Percentiles rank a stretch among this genome's conserved stretches.
Evolutionary conservation across 208 protist genomes (phyloP).

Genomic region (Wallacemonas sp.): DNA sequence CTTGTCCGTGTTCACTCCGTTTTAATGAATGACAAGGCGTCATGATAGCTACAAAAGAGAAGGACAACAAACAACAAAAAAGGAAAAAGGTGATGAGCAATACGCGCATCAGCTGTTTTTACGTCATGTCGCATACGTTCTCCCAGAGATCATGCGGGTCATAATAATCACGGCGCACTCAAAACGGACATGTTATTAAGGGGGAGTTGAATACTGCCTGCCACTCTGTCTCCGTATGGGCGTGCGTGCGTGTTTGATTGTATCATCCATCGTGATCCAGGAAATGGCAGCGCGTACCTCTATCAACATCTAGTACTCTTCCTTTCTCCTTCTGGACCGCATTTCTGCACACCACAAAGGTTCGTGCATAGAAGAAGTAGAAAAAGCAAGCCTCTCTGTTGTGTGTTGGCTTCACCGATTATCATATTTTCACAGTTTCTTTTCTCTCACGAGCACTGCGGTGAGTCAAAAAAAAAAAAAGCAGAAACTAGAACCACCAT

Average conservation of each 20-base stretch:
- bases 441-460: background rate
- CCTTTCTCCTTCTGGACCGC: background rate
- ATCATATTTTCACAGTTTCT: background rate
- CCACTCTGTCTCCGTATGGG: background rate
- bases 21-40: too few species aligned
- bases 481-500: conserved; percentile 19
- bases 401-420: background rate
- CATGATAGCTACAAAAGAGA: too few species aligned
- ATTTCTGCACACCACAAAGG: background rate
- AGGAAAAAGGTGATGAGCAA: too few species aligned
- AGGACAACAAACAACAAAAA: too few species aligned
- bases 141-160: too few species aligned
- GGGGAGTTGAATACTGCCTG: background rate
- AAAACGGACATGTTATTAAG: background rate
- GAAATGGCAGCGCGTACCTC: too few species aligned
- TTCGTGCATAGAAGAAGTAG: background rate
- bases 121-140: too few species aligned
- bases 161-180: background rate
- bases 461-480: conserved; percentile 6
- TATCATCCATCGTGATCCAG: too few species aligned
- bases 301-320: too few species aligned
- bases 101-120: too few species aligned
- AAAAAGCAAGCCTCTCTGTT: background rate
- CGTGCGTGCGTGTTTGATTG: background rate
- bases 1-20: too few species aligned